Base-by-base conservation (phyloP, 2,329 filamentous ascomycete species). In the Nannizziopsis arthrosporioides region DNA sequence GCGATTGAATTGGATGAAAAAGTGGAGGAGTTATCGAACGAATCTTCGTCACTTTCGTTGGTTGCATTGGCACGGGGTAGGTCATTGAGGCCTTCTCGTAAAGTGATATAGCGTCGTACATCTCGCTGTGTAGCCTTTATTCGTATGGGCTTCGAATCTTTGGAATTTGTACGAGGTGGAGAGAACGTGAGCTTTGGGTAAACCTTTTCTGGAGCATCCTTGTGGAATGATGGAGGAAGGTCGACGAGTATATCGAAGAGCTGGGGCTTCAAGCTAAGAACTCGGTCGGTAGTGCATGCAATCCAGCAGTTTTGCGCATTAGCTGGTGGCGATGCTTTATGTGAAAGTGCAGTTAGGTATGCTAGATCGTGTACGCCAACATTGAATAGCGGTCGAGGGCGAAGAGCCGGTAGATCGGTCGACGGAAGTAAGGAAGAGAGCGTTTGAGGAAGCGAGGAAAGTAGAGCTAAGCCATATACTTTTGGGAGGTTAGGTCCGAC, bases 391-490 rank as follows among this genome's bases (percentile, higher is more conserved):
- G 90, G 84, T 18, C 81, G 78, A 27, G 92, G 74, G 50, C 86
- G 68, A 11, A 70, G 75, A 51, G 84, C 74, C 1, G 77, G 73
- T 19, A 80, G 73, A 2, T 77, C 74, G 19, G 74, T 73, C 0
- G 76, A 63, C 15, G 82, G 77, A n/a, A 94, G 72, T 11, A 82
- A 68, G 44, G 88, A 80, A 49, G 76, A 73, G 38, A 88, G 76
- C 27, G 83, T 80, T 34, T 82, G 74, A 22, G 92, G 88, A 38
- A 96, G 82, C 56, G 88, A 94, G 39, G 89, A 88, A 31, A 98
- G 73, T 47, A 96, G 76, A n/a, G 90, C 95, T 44, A 96, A 77
- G 63, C 92, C 81, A 68, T 96, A 98, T 53, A 96, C 92, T 90
- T 54, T 8, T 12, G 18, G 14, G 30, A 27, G 18, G 53, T 58